phyloP scores from a whole-genome alignment of 2,329 filamentous ascomycete genomes.

The Coniochaeta sp. region DNA sequence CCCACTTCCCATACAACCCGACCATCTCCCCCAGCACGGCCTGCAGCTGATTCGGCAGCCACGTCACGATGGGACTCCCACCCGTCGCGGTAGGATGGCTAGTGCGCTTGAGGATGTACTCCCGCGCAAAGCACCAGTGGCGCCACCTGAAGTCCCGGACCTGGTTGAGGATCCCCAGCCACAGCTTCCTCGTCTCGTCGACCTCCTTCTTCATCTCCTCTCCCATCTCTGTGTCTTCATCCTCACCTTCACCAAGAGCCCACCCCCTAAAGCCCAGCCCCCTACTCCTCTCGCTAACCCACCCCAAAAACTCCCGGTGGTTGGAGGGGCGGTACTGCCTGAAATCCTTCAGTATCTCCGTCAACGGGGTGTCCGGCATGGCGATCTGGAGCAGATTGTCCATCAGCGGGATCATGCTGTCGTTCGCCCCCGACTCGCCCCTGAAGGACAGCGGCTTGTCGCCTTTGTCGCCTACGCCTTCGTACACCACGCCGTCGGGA shows the following conservation, averaged over 20 bases:
- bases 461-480: slow-evolving; percentile 64
- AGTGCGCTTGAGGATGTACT: slow-evolving; percentile 77
- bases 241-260: slow-evolving; percentile 35
- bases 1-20: slow-evolving; percentile 42
- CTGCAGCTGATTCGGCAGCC: slow-evolving; percentile 74
- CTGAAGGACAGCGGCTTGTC: slow-evolving; percentile 70
- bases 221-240: slow-evolving; percentile 15
- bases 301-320: slow-evolving; percentile 76
- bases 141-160: slow-evolving; percentile 77
- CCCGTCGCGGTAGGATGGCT: slow-evolving; percentile 72
- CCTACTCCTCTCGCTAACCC: slow-evolving; percentile 48
- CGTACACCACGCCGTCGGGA: slow-evolving; percentile 82
- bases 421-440: slow-evolving; percentile 89
- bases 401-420: slow-evolving; percentile 86
- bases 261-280: slow-evolving; percentile 51
- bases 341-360: slow-evolving; percentile 83
- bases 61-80: slow-evolving; percentile 75
- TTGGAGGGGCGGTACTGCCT: slow-evolving; percentile 82
- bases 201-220: slow-evolving; percentile 35
- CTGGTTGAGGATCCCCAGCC: slow-evolving; percentile 62
- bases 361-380: slow-evolving; percentile 86
- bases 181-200: slow-evolving; percentile 49
- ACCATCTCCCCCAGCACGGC: slow-evolving; percentile 69
- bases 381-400: slow-evolving; percentile 80
- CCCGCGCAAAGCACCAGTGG: slow-evolving; percentile 79